Base-by-base conservation (phyloP, 768 basidiomycete species). In the Boletus sensibilis region DNA sequence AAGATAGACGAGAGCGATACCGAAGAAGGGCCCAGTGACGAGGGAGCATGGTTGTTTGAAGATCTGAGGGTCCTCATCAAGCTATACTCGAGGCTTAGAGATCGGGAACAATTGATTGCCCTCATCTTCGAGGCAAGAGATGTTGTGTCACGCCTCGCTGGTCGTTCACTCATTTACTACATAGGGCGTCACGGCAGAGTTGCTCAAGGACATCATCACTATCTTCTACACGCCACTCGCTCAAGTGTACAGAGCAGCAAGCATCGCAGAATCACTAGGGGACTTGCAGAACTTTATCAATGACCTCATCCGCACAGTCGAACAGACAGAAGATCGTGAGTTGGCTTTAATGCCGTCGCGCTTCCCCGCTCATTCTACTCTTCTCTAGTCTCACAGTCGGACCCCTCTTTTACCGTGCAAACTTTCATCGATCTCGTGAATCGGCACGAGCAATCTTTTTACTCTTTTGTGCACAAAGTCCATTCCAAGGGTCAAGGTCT, bases 181-280 rank as follows among this genome's bases (percentile, higher is more conserved):
- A 8, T 35, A 98, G 95, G 95, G 97, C 21, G 87, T 87, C 43
- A 98, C 97, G 0, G 87, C 96, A 2, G 97, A 98, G 34, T 78
- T 99, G 25, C 76, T 99, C 66, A 98, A 95, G 72, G 97, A 99
- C 70, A 98, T 99, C 57, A 93, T 99, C 64, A 98, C 97, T 20
- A 98, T 99, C 56, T 99, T 99, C 73, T 99, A 99, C 72, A 76
- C 94, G 1, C 97, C 97, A 2, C 77, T 99, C 25, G 97, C 97
- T 2, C 92, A 96, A 67, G 97, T 98, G 2, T 99, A 98, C 75
- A 86, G 91, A 64, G 97, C 97, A 11, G 97, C 97, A 6, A 97
- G 90, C 68, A 98, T 99, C 52, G 89, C 91, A 12, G 96, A 98
- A 69, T 98, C 95, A 1, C 68, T 99, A 0, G 78, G 84, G 31